Evolutionary conservation across 176 grass and related monocot species (phyloP).

Genomic region (Phoenix dactylifera): DNA sequence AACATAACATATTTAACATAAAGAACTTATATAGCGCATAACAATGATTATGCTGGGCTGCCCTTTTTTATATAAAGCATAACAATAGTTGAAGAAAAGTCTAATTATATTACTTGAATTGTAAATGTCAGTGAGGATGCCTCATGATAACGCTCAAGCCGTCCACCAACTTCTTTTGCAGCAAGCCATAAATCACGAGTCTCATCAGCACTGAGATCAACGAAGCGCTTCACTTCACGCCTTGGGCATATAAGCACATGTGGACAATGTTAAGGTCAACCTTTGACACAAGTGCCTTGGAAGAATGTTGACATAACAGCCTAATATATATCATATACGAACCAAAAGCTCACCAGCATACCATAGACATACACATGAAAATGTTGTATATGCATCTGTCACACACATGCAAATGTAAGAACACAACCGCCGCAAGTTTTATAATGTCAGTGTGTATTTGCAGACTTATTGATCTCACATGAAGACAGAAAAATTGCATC

Average conservation of each 20-base stretch:
- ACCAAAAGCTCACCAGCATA: neutral
- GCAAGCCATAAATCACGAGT: conserved; percentile 71
- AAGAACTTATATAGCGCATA: neutral
- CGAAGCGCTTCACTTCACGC: conserved; percentile 68
- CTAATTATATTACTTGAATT: conserved; percentile 47
- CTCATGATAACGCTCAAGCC: conserved; percentile 65
- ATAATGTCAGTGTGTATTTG: too few species aligned
- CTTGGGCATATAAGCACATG: conserved; percentile 79
- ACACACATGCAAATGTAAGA: too few species aligned
- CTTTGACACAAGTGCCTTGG: neutral
- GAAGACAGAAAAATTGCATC: too few species aligned
- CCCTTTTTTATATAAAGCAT: neutral
- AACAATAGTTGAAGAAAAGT: too few species aligned
- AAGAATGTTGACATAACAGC: conserved; percentile 2
- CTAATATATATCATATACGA: neutral
- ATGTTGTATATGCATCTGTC: too few species aligned
- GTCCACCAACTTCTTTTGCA: conserved; percentile 66
- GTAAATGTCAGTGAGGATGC: conserved; percentile 80
- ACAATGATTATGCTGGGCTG: too few species aligned
- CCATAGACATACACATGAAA: neutral
- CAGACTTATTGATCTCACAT: too few species aligned
- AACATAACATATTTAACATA: too few species aligned
- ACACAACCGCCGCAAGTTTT: too few species aligned
- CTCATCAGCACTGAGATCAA: conserved; percentile 77
- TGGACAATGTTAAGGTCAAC: conserved; percentile 50